Percentiles rank a stretch among this genome's conserved stretches.
Conservation (phyloP, 2,329 filamentous ascomycete genomes). For the Leptographium flavum region DNA sequence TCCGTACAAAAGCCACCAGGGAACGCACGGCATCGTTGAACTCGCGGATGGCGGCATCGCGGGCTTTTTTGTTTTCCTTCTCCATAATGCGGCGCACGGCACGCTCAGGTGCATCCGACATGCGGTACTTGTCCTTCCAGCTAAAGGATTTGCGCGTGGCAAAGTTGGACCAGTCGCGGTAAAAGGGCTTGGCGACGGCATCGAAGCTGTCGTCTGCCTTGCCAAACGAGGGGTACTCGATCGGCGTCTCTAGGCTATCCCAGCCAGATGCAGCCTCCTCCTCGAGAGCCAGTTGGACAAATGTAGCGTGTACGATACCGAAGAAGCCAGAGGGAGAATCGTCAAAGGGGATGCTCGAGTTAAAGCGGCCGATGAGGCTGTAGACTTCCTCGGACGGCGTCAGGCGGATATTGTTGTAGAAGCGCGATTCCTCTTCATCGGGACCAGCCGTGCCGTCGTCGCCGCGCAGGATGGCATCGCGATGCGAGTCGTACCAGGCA, state of each 20-base stretch:
- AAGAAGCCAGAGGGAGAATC: slow-evolving; percentile 77
- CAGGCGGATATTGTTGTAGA: slow-evolving; percentile 51
- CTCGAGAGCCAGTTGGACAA: slow-evolving; percentile 66
- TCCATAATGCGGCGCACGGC: slow-evolving; percentile 75
- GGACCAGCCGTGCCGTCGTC: slow-evolving; percentile 30
- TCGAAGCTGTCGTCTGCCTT: slow-evolving; percentile 61
- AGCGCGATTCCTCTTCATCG: slow-evolving; percentile 23
- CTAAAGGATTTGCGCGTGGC: slow-evolving; percentile 72
- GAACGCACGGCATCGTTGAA: slow-evolving; percentile 89
- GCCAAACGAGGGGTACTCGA: slow-evolving; percentile 72
- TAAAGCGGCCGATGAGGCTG: slow-evolving; percentile 66
- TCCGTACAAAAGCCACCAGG: slow-evolving; percentile 76
- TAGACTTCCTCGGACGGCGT: slow-evolving; percentile 73
- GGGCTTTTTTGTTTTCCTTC: slow-evolving; percentile 77
- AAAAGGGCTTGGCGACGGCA: slow-evolving; percentile 66
- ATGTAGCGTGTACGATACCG: slow-evolving; percentile 60
- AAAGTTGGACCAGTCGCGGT: slow-evolving; percentile 67
- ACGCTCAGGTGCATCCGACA: slow-evolving; percentile 78
- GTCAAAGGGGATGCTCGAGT: slow-evolving; percentile 61
- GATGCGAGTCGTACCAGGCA: slow-evolving; percentile 95
- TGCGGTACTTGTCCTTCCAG: slow-evolving; percentile 76
- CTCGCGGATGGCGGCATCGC: slow-evolving; percentile 70
- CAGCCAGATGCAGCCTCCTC: slow-evolving; percentile 63
- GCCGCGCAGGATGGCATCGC: slow-evolving; percentile 65
- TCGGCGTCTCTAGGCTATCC: slow-evolving; percentile 37